Percentiles rank a stretch among this genome's conserved stretches.
These are phyloP conservation scores for Linanthus parryae DNA, from an alignment of 148 eudicot genomes.

Conservation along the genomic window DNA sequence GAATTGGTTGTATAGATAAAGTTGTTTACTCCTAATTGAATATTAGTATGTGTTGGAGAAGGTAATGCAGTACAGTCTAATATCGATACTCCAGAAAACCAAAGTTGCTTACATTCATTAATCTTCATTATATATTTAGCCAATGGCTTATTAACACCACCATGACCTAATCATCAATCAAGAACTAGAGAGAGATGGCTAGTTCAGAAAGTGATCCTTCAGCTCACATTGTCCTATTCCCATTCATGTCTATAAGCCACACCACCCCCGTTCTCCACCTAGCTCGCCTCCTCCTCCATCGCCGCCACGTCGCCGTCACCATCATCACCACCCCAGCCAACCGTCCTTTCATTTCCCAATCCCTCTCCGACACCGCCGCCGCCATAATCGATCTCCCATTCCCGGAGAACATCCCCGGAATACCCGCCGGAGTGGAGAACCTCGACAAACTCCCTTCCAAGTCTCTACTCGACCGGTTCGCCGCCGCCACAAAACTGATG, in stretches of 20 bases:
- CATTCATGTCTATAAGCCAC: slow-evolving; percentile 21
- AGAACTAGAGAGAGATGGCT: no score
- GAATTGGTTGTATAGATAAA: no score
- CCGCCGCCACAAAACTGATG: background rate
- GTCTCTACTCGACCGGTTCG: background rate
- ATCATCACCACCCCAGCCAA: slow-evolving; percentile 11
- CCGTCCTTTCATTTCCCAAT: background rate
- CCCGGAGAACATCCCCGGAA: background rate
- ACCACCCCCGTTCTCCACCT: slow-evolving; percentile 15
- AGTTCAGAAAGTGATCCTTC: no score
- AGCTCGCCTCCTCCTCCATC: slow-evolving; percentile 12
- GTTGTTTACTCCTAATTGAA: no score
- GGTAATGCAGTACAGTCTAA: no score
- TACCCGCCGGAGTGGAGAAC: background rate
- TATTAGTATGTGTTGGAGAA: no score
- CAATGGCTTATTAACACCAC: no score
- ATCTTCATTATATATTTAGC: no score
- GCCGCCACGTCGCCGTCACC: slow-evolving; percentile 14
- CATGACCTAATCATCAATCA: no score
- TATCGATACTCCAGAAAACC: no score
- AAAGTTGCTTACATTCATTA: no score
- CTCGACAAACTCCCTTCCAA: background rate
- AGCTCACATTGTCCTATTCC: no score
- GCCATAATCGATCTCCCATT: slow-evolving; percentile 1
- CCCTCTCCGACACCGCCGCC: background rate